These are phyloP conservation scores for Pseudohalonectria lignicola DNA, from an alignment of 2,329 filamentous ascomycete species.

Conservation along the genomic window DNA sequence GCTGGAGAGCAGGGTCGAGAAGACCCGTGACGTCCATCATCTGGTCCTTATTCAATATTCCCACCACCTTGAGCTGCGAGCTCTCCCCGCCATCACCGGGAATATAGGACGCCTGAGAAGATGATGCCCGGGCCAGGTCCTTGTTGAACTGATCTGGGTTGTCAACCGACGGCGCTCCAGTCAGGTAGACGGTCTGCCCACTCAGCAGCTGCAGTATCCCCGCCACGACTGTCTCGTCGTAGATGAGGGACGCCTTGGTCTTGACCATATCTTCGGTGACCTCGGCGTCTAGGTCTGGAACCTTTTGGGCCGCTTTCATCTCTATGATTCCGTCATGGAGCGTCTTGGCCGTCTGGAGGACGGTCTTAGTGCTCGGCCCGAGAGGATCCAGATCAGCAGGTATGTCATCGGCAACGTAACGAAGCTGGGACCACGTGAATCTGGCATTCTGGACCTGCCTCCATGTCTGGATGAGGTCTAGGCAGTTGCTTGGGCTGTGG, in stretches of 20 bases:
- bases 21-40: not conserved
- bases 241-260: not conserved
- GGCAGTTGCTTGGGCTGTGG: not conserved
- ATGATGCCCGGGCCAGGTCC: not conserved
- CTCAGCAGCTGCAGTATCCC: not conserved
- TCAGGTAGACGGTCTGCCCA: not conserved
- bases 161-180: not conserved
- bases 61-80: not conserved
- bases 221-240: not conserved
- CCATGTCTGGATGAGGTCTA: not conserved
- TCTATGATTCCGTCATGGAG: not conserved
- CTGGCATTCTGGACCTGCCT: not conserved
- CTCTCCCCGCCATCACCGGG: not conserved
- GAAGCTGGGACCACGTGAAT: not conserved
- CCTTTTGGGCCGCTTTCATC: not conserved
- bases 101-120: not conserved
- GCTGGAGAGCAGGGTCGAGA: not conserved
- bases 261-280: not conserved
- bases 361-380: not conserved
- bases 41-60: not conserved
- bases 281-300: not conserved
- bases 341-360: conserved; percentile 1
- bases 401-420: not conserved
- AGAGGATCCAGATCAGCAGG: not conserved
- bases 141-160: not conserved